Evolutionary conservation across 1,139 yeast species (phyloP).

Genomic region (Hansenula anomala): DNA sequence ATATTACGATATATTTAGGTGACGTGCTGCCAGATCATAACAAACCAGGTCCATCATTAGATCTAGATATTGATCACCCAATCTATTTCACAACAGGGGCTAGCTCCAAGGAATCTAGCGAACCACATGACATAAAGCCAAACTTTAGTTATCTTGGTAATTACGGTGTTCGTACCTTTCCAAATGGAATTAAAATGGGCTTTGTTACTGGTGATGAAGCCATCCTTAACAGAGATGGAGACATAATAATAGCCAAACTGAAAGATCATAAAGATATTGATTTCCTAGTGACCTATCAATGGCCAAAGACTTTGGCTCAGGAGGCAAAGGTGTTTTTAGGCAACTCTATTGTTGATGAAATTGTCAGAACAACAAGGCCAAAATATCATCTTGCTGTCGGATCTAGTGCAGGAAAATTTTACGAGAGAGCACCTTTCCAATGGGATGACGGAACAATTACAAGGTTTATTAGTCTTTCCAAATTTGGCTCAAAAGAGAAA

Average conservation of each 20-base stretch:
- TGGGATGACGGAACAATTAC: constrained; percentile 43
- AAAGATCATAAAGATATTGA: constrained; percentile 36
- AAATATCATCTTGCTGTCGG: constrained; percentile 64
- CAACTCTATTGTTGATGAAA: constrained; percentile 36
- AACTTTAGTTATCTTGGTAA: constrained; percentile 27
- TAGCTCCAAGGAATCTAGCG: background rate
- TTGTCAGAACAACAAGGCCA: constrained; percentile 45
- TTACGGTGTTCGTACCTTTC: constrained; percentile 35
- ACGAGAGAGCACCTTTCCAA: constrained; percentile 53
- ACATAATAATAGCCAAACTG: constrained; percentile 19
- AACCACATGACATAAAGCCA: background rate
- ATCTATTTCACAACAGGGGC: constrained; percentile 28
- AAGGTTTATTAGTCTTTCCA: constrained; percentile 61
- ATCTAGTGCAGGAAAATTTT: constrained; percentile 40
- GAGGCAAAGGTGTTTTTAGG: constrained; percentile 28
- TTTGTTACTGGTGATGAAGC: constrained; percentile 33
- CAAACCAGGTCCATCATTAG: too few species aligned
- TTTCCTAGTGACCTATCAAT: constrained; percentile 50
- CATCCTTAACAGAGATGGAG: constrained; percentile 15
- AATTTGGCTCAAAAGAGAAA: constrained; percentile 48
- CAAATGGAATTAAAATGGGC: constrained; percentile 44
- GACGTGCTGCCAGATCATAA: constrained; percentile 29
- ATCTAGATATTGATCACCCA: constrained; percentile 23
- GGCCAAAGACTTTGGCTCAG: constrained; percentile 53
- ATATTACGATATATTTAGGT: constrained; percentile 48